A percentile compares a stretch with the other conserved stretches of the same genome.
Evolutionary conservation across 441 rosid species (phyloP).

Genomic region (Geranium incanum): DNA sequence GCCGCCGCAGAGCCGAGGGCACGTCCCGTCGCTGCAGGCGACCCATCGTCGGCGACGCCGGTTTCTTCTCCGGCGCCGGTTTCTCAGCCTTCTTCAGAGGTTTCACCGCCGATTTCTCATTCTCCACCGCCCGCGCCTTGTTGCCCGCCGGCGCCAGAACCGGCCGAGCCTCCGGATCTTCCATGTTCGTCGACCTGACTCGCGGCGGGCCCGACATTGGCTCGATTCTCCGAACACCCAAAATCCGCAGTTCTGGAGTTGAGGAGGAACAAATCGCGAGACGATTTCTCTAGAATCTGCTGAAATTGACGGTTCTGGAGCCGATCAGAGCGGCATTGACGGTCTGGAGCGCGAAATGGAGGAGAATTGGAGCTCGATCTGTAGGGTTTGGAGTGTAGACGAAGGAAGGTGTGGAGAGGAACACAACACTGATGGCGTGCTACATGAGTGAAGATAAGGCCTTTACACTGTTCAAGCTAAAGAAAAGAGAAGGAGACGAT

Average conservation of each 20-base stretch:
- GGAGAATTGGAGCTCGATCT: neutral
- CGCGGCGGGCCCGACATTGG: constrained; percentile 53
- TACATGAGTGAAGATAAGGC: constrained; percentile 13
- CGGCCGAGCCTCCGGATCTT: constrained; percentile 40
- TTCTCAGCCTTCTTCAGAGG: constrained; percentile 32
- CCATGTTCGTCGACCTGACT: constrained; percentile 34
- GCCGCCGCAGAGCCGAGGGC: constrained; percentile 36
- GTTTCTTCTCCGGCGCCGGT: constrained; percentile 24
- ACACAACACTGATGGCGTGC: neutral
- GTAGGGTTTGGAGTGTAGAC: neutral
- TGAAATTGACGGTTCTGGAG: neutral
- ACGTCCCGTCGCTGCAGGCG: constrained; percentile 22
- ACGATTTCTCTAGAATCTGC: neutral
- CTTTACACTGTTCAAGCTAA: neutral
- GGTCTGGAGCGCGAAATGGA: neutral
- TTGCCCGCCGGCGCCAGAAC: constrained; percentile 42
- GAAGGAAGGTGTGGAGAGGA: neutral
- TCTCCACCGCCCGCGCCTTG: constrained; percentile 29
- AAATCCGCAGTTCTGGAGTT: neutral
- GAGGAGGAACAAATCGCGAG: neutral
- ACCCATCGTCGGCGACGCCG: constrained; percentile 17
- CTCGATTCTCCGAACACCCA: neutral
- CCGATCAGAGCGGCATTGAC: constrained; percentile 1
- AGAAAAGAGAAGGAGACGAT: neutral
- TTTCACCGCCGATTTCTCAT: constrained; percentile 23